phyloP scores from a whole-genome alignment of 768 basidiomycete species.

The Favolaschia claudopus region DNA sequence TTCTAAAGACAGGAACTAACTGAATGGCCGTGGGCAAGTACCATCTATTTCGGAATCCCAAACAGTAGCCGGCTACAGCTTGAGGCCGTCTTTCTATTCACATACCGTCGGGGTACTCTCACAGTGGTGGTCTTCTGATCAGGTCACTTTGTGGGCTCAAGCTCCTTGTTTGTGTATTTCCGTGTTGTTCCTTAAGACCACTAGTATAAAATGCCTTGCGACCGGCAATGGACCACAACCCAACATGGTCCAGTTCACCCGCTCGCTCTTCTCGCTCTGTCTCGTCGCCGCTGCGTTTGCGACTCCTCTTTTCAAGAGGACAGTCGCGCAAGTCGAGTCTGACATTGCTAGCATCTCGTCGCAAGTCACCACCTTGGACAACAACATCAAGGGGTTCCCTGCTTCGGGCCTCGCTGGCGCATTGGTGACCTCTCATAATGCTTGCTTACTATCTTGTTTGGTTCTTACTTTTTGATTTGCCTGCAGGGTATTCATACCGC shows the following conservation, averaged over 20 bases:
- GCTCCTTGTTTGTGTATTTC: background rate
- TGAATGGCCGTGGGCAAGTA: background rate
- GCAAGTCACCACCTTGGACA: conserved; percentile 36
- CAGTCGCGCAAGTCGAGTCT: conserved; percentile 34
- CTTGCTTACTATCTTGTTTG: background rate
- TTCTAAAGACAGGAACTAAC: conserved; percentile 8
- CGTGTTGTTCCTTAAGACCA: background rate
- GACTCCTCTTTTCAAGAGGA: conserved; percentile 24
- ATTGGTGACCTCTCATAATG: conserved; percentile 22
- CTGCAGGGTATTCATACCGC: conserved; percentile 37
- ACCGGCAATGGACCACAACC: background rate
- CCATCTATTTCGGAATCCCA: background rate
- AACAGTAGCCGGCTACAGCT: background rate
- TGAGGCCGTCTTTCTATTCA: background rate
- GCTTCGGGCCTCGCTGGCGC: conserved; percentile 33
- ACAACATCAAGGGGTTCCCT: conserved; percentile 37
- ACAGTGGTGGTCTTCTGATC: conserved; percentile 15
- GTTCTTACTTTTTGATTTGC: background rate
- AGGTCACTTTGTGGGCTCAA: background rate
- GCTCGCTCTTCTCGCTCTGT: conserved; percentile 17
- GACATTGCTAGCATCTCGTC: conserved; percentile 34
- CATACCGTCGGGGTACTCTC: background rate
- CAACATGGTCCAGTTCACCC: conserved; percentile 23
- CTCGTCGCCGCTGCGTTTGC: conserved; percentile 11
- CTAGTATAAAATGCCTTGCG: conserved; percentile 11